Evolutionary conservation across 108 stramenopile species (phyloP), one percentile per base, ranked within the genome.

Genomic region (Stephanodiscus minutulus): DNA sequence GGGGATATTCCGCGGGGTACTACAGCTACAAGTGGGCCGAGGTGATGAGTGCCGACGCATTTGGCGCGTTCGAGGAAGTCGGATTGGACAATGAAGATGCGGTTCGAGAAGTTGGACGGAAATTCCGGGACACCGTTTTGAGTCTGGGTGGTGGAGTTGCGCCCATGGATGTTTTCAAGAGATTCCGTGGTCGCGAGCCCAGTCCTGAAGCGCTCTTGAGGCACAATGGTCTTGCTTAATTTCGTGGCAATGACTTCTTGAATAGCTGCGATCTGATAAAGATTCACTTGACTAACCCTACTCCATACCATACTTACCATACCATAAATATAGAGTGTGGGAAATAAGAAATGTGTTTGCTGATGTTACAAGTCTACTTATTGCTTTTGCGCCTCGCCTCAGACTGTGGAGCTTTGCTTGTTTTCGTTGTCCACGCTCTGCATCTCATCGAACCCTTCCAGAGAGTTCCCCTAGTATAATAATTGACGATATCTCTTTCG

Each of bases 11-110:
- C 7, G 95, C 97, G 35, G 97, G 98, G 21, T 98, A 98, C 75
- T 98, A 98, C 72, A 80, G 76, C 13, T 97, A 97, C 88, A 97
- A 96, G 72, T 99, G 96, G 96, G 98, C 99, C 7, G 97, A 98
- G 85, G 91, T 99, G 22, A 97, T 99, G 96, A 82, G 83, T 59
- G 96, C 98, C 1, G 98, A 99, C 78, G 99, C 98, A 11, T 99
- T 98, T 74, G 93, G 88, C 25, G 98, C 97, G 15, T 98, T 99
- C 72, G 97, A 99, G 68, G 99, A 99, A 62, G 97, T 90, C 44
- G 98, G 98, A 36, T 82, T 98, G 36, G 98, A 98, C 62, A 95
- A 98, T 59, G 93, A 98, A 76, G 95, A 95, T 67, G 94, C 74
- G 37, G 88, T 98, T 20, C 77, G 76, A 52, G 75, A 75, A 28